Percentiles rank a stretch among this genome's conserved stretches.
Conservation (phyloP, 2,329 filamentous ascomycete genomes). For the Pseudogymnoascus destructans region DNA sequence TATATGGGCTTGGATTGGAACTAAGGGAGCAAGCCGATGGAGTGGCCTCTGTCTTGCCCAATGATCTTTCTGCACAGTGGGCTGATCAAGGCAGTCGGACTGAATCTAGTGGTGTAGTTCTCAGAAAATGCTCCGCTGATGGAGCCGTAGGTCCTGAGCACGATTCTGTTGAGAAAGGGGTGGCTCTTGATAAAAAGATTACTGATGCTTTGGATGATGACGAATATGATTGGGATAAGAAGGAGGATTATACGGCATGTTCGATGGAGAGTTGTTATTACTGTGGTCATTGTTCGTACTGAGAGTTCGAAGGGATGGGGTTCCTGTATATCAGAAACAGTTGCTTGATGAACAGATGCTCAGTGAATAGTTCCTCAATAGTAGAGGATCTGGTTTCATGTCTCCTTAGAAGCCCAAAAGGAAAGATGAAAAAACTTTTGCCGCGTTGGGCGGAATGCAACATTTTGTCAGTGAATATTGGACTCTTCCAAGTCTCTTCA, state of each 20-base stretch:
- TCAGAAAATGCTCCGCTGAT: slow-evolving; percentile 16
- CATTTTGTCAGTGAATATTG: too few species aligned
- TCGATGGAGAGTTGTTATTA: slow-evolving; percentile 27
- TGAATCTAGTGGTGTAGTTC: slow-evolving; percentile 8
- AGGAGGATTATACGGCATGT: slow-evolving; percentile 28
- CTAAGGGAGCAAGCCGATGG: slow-evolving; percentile 24
- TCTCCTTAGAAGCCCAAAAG: too few species aligned
- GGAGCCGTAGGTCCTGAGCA: slow-evolving; percentile 12
- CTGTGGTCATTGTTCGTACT: slow-evolving; percentile 26
- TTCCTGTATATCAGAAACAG: background rate
- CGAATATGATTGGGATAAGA: slow-evolving; percentile 15
- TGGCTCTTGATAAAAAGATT: too few species aligned
- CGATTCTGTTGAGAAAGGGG: background rate
- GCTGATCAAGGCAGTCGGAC: slow-evolving; percentile 11
- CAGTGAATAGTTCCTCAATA: background rate
- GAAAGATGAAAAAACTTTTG: too few species aligned
- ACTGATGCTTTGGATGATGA: slow-evolving; percentile 8
- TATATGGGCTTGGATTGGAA: slow-evolving; percentile 25
- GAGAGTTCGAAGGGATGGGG: slow-evolving; percentile 8
- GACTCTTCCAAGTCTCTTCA: too few species aligned
- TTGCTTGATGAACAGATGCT: background rate
- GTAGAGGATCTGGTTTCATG: too few species aligned
- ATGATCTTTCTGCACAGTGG: slow-evolving; percentile 12
- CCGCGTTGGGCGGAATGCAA: too few species aligned
- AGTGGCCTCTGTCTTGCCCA: slow-evolving; percentile 17